phyloP scores from a whole-genome alignment of 345 rosid species.

The Linum usitatissimum region DNA sequence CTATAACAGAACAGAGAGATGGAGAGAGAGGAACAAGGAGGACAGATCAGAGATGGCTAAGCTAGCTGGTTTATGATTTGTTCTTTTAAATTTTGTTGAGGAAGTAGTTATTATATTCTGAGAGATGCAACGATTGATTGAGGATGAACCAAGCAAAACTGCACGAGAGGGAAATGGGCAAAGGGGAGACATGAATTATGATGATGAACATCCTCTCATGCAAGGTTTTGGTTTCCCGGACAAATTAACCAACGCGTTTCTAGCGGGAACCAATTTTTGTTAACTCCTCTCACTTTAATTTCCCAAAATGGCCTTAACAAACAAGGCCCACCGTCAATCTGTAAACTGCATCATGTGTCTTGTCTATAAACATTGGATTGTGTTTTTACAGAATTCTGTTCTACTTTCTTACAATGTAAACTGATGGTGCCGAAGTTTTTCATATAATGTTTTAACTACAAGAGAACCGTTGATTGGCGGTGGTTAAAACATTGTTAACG shows the following conservation, averaged over 20 bases:
- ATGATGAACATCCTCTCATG: not conserved
- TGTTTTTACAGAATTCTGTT: no score
- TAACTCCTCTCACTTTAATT: not conserved
- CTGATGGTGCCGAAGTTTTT: no score
- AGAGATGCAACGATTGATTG: constrained; percentile 13
- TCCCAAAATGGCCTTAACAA: not conserved
- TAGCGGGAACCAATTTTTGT: not conserved
- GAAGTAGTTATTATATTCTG: no score
- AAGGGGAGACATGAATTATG: not conserved
- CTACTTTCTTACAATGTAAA: no score
- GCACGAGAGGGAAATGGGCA: constrained; percentile 3
- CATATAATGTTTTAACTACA: no score
- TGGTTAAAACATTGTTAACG: no score
- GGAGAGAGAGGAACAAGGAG: constrained; percentile 11
- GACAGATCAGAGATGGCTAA: constrained; percentile 27
- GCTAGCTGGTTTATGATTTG: constrained; percentile 16
- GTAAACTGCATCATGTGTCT: no score
- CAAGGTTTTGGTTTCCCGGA: not conserved
- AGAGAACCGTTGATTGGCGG: no score
- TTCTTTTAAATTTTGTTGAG: constrained; percentile 26
- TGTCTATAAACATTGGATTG: no score
- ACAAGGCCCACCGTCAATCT: no score
- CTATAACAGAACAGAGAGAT: not conserved
- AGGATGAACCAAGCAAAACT: not conserved
- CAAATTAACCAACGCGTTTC: not conserved